Percentiles rank a stretch among this genome's conserved stretches.
phyloP scores from a whole-genome alignment of 768 basidiomycete genomes.

The Phallus indusiatus region DNA sequence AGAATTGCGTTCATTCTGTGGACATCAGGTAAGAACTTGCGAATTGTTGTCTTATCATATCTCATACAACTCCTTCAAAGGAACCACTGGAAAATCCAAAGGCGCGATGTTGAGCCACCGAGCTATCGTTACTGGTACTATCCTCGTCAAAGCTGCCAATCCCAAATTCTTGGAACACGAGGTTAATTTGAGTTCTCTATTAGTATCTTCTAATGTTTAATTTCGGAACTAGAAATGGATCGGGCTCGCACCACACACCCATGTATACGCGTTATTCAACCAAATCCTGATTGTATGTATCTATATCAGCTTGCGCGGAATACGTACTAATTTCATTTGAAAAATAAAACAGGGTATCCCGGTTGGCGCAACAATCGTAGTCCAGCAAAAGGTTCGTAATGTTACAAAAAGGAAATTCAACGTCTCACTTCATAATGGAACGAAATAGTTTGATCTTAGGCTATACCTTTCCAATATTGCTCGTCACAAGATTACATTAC shows the following conservation, averaged over 20 bases:
- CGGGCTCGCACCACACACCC: not conserved
- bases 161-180: not conserved
- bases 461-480: not conserved
- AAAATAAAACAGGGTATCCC: not conserved
- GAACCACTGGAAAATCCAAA: constrained; percentile 2
- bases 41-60: not conserved
- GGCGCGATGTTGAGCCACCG: constrained; percentile 1
- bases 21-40: not conserved
- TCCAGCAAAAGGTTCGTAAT: not conserved
- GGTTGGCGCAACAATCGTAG: not conserved
- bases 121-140: not conserved
- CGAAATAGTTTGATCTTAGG: not conserved
- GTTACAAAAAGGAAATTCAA: too few species aligned
- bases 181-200: not conserved
- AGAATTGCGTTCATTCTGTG: constrained; percentile 1
- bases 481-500: not conserved
- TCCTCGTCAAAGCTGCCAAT: not conserved
- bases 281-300: not conserved
- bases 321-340: not conserved
- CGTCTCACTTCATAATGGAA: too few species aligned
- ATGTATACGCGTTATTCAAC: not conserved
- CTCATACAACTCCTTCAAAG: not conserved
- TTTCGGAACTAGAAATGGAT: not conserved
- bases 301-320: not conserved
- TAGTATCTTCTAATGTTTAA: not conserved